phyloP scores from a whole-genome alignment of 2,329 filamentous ascomycete genomes.

The Apiospora saccharicola region DNA sequence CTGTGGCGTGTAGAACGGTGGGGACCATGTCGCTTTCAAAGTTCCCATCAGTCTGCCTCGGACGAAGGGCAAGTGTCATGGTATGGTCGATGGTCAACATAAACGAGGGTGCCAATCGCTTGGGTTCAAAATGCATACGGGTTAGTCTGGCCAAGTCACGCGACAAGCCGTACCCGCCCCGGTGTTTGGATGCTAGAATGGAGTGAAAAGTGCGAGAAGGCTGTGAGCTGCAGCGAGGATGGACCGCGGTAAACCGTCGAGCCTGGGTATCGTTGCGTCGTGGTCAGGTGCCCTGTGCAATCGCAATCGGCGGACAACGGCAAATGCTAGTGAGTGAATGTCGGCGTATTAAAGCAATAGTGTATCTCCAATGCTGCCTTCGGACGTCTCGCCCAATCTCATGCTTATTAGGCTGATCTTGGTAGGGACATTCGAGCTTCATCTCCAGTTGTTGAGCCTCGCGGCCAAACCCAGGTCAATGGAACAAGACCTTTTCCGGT shows the following conservation, averaged over 20 bases:
- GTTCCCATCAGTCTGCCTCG: slow-evolving; percentile 17
- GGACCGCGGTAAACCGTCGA: background rate
- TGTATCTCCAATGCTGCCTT: slow-evolving; percentile 2
- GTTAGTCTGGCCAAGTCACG: slow-evolving; percentile 16
- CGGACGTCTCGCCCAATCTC: slow-evolving; percentile 4
- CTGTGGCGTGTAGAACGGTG: slow-evolving; percentile 19
- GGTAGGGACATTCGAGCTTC: slow-evolving; percentile 8
- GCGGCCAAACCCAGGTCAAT: slow-evolving; percentile 14
- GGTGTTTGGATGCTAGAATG: slow-evolving; percentile 14
- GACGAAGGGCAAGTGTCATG: slow-evolving; percentile 22
- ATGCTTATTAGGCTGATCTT: slow-evolving; percentile 18
- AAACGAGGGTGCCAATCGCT: slow-evolving; percentile 8
- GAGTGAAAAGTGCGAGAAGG: background rate
- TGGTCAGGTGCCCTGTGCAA: background rate
- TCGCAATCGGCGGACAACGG: background rate
- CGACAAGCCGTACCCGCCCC: slow-evolving; percentile 6
- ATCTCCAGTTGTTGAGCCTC: slow-evolving; percentile 21
- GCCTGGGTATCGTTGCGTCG: background rate
- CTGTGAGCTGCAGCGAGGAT: slow-evolving; percentile 5
- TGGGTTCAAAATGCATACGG: slow-evolving; percentile 1
- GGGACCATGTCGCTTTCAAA: slow-evolving; percentile 15
- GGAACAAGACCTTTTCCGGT: slow-evolving; percentile 19
- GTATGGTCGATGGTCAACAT: slow-evolving; percentile 11
- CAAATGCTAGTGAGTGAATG: slow-evolving; percentile 1
- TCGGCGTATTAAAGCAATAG: background rate